These are phyloP conservation scores for Cladobotryum protrusum DNA, from an alignment of 2,329 filamentous ascomycete species.

Conservation along the genomic window DNA sequence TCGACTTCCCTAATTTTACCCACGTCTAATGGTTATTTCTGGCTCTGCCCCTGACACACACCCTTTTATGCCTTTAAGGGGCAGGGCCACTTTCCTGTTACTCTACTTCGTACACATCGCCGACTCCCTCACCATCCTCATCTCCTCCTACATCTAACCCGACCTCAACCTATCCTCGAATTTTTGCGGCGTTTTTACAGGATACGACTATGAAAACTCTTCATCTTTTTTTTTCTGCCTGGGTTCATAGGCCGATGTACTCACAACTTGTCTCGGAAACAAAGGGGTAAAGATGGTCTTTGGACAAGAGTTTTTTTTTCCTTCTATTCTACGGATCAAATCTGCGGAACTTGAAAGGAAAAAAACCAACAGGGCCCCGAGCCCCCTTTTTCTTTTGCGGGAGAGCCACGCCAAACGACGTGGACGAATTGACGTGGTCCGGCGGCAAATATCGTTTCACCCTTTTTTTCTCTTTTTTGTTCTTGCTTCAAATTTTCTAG, in stretches of 20 bases:
- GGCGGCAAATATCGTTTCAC: too few species aligned
- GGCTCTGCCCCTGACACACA: slow-evolving; percentile 5
- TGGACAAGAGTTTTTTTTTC: not conserved
- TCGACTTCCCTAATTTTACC: not conserved
- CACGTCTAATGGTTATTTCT: slow-evolving; percentile 5
- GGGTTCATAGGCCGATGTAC: not conserved
- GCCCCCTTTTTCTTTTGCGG: too few species aligned
- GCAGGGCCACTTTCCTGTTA: not conserved
- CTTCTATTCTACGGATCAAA: too few species aligned
- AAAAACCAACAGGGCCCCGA: not conserved
- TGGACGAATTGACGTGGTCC: too few species aligned
- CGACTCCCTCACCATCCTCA: too few species aligned
- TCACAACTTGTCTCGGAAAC: not conserved
- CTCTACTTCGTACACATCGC: not conserved
- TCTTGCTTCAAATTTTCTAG: too few species aligned
- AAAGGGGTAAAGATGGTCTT: not conserved
- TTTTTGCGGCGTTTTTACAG: slow-evolving; percentile 6
- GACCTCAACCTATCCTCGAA: not conserved
- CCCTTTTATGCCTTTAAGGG: slow-evolving; percentile 3
- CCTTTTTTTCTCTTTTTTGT: too few species aligned
- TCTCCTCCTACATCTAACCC: not conserved
- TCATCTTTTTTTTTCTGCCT: not conserved
- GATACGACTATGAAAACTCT: slow-evolving; percentile 1
- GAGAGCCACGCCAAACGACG: too few species aligned
- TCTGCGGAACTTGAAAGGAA: not conserved